Evolutionary conservation across 768 basidiomycete genomes (phyloP).

Genomic region (Podaxis carcinomalis): DNA sequence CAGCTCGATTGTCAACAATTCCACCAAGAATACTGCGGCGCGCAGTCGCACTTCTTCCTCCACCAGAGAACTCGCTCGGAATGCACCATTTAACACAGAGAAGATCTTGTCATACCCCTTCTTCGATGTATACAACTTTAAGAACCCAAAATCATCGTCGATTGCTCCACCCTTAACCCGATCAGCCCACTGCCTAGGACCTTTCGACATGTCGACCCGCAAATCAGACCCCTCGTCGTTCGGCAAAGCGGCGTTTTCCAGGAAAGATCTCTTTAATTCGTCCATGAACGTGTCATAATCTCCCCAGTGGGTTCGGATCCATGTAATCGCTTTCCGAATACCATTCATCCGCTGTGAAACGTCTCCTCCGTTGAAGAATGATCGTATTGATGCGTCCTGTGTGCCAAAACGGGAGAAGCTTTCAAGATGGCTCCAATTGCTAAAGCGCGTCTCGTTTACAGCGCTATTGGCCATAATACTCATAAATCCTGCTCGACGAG

Average conservation of each 20-base stretch:
- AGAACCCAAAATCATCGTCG: conserved; percentile 15
- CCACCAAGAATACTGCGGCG: conserved; percentile 19
- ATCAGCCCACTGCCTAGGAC: conserved; percentile 17
- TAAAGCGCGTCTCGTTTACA: not conserved
- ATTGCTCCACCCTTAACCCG: conserved; percentile 7
- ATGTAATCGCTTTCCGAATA: conserved; percentile 15
- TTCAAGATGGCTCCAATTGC: conserved; percentile 8
- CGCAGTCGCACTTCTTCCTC: conserved; percentile 13
- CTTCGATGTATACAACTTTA: conserved; percentile 17
- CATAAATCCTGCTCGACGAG: not conserved
- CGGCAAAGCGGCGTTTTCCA: conserved; percentile 7
- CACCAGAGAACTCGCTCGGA: conserved; percentile 13
- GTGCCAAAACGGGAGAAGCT: conserved; percentile 9
- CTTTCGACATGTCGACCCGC: not conserved
- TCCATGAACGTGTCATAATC: conserved; percentile 16
- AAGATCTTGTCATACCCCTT: conserved; percentile 18
- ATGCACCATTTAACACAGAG: conserved; percentile 16
- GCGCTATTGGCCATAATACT: not conserved
- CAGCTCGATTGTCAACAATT: conserved; percentile 21
- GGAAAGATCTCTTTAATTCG: conserved; percentile 13
- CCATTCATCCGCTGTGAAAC: conserved; percentile 15
- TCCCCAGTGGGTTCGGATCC: conserved; percentile 17
- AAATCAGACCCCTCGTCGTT: conserved; percentile 4
- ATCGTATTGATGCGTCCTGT: conserved; percentile 6
- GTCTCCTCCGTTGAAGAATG: conserved; percentile 16